A percentile compares a stretch with the other conserved stretches of the same genome.
Conservation (phyloP, 2,329 filamentous ascomycete species). For the Ceratocystis lukuohia region DNA sequence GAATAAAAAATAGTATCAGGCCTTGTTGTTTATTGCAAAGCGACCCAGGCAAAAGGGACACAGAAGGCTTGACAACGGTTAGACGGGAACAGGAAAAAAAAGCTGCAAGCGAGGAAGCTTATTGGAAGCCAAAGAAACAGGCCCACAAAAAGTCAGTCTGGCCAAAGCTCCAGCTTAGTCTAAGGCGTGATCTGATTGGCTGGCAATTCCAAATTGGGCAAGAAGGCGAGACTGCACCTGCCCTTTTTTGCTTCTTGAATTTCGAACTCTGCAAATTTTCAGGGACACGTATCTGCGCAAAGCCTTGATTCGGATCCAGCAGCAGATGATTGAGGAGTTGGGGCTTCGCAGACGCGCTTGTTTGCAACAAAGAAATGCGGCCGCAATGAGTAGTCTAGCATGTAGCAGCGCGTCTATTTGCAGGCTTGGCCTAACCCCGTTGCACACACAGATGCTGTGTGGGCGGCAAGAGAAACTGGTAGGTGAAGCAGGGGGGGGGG, state of each 20-base stretch:
- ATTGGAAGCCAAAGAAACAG: not conserved
- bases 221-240: not conserved
- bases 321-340: not conserved
- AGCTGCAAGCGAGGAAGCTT: not conserved
- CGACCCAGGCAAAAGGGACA: not conserved
- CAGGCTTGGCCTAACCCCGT: not conserved
- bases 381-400: not conserved
- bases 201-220: conserved; percentile 1
- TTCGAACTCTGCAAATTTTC: not conserved
- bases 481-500: not conserved
- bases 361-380: not conserved
- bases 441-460: not conserved
- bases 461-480: not conserved
- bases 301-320: not conserved
- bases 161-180: not conserved
- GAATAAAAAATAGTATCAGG: not conserved
- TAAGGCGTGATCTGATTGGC: not conserved
- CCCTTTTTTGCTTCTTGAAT: not conserved
- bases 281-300: not conserved
- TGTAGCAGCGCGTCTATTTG: not conserved
- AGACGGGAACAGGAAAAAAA: not conserved
- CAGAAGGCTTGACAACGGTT: not conserved
- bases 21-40: not conserved
- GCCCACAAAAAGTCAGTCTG: not conserved
- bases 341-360: not conserved